Conservation (phyloP, 768 basidiomycete genomes). For the Trametes sanguinea region DNA sequence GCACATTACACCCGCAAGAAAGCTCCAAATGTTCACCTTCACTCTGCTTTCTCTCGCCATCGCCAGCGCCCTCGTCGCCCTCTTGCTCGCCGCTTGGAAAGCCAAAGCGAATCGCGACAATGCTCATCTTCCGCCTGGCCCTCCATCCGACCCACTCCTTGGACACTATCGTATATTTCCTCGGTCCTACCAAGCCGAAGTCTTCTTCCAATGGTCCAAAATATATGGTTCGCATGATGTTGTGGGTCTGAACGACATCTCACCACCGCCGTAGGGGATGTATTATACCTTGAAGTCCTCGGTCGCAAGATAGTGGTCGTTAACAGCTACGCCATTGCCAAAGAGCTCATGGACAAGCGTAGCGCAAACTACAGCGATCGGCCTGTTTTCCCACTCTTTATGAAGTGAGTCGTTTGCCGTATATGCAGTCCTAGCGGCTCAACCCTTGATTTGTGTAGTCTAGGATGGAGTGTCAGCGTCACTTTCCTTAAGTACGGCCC, state of each 20-base stretch:
- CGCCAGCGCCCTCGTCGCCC: not conserved
- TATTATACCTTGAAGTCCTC: slow-evolving; percentile 35
- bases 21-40: too few species aligned
- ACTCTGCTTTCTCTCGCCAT: not conserved
- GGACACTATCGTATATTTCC: slow-evolving; percentile 42
- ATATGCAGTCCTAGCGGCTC: not conserved
- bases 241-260: too few species aligned
- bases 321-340: slow-evolving; percentile 35
- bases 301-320: slow-evolving; percentile 38
- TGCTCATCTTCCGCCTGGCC: slow-evolving; percentile 37
- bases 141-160: slow-evolving; percentile 40
- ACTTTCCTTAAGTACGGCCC: slow-evolving; percentile 25
- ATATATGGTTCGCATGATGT: slow-evolving; percentile 33
- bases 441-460: not conserved
- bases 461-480: slow-evolving; percentile 24
- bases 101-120: slow-evolving; percentile 5
- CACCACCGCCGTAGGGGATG: slow-evolving; percentile 28
- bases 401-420: slow-evolving; percentile 12
- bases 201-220: slow-evolving; percentile 37
- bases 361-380: slow-evolving; percentile 41
- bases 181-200: slow-evolving; percentile 28
- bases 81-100: slow-evolving; percentile 4
- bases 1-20: too few species aligned
- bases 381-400: slow-evolving; percentile 33
- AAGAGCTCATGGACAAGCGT: slow-evolving; percentile 40